These are phyloP conservation scores for Trichophyton equinum DNA, from an alignment of 2,329 filamentous ascomycete genomes.

Conservation along the genomic window DNA sequence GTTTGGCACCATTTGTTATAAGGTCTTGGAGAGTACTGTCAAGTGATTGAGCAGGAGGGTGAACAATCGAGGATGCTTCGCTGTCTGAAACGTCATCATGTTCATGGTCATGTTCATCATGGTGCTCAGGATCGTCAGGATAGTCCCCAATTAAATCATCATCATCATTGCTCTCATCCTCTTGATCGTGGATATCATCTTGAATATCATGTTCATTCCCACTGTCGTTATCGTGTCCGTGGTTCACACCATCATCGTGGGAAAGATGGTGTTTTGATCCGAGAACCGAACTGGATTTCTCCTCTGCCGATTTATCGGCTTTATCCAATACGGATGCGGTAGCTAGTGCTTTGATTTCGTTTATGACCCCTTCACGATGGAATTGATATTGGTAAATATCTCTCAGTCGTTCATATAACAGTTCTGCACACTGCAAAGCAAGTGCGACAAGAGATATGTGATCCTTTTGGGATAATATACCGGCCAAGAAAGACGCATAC, in stretches of 20 bases:
- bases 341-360: constrained; percentile 75
- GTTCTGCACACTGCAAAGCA: constrained; percentile 76
- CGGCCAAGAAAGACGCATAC: constrained; percentile 89
- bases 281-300: constrained; percentile 6
- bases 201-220: constrained; percentile 16
- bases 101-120: constrained; percentile 14
- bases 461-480: constrained; percentile 90
- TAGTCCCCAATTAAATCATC: constrained; percentile 43
- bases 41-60: constrained; percentile 21
- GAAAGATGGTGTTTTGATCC: constrained; percentile 8
- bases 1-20: constrained; percentile 65
- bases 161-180: constrained; percentile 26
- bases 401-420: constrained; percentile 72
- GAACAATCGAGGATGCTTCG: constrained; percentile 45
- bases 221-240: constrained; percentile 17
- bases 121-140: constrained; percentile 31
- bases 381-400: constrained; percentile 91
- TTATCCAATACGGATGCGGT: constrained; percentile 24
- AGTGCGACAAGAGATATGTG: constrained; percentile 76
- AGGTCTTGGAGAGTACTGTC: constrained; percentile 50
- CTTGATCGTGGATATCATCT: constrained; percentile 25
- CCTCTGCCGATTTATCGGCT: constrained; percentile 4
- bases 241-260: constrained; percentile 12
- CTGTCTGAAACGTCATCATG: constrained; percentile 52
- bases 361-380: constrained; percentile 89